Evolutionary conservation across 495 filamentous ascomycete species (phyloP).

Genomic region (Penicillium mononematosum): DNA sequence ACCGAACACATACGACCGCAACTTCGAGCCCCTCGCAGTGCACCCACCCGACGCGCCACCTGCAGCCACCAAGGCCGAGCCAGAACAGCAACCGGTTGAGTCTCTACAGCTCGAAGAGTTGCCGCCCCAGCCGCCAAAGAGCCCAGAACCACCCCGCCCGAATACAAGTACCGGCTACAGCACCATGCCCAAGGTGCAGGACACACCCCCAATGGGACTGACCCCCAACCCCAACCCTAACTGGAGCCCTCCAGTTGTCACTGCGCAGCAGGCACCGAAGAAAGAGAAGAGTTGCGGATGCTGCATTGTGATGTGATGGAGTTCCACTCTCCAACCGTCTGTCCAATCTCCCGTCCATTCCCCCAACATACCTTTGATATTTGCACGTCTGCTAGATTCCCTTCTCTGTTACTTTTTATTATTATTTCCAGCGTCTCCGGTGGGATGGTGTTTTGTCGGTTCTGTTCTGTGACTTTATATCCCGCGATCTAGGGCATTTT

Average conservation of each 20-base stretch:
- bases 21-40: conserved; percentile 74
- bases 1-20: conserved; percentile 75
- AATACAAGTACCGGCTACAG: conserved; percentile 48
- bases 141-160: conserved; percentile 38
- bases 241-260: conserved; percentile 42
- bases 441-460: conserved; percentile 41
- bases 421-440: conserved; percentile 33
- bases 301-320: conserved; percentile 53
- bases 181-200: conserved; percentile 53
- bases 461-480: conserved; percentile 24
- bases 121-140: conserved; percentile 34
- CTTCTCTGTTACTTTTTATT: conserved; percentile 22
- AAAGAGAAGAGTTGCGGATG: conserved; percentile 52
- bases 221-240: conserved; percentile 35
- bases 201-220: conserved; percentile 38
- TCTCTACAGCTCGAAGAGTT: conserved; percentile 22
- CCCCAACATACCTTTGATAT: conserved; percentile 15
- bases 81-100: conserved; percentile 24
- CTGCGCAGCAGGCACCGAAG: conserved; percentile 36
- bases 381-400: conserved; percentile 19
- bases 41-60: conserved; percentile 42
- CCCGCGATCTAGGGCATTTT: conserved; percentile 17
- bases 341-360: conserved; percentile 2
- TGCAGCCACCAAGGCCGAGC: conserved; percentile 20
- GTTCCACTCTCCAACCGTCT: not conserved